Conservation (phyloP, 768 basidiomycete genomes). For the Phaeotremella skinneri region DNA sequence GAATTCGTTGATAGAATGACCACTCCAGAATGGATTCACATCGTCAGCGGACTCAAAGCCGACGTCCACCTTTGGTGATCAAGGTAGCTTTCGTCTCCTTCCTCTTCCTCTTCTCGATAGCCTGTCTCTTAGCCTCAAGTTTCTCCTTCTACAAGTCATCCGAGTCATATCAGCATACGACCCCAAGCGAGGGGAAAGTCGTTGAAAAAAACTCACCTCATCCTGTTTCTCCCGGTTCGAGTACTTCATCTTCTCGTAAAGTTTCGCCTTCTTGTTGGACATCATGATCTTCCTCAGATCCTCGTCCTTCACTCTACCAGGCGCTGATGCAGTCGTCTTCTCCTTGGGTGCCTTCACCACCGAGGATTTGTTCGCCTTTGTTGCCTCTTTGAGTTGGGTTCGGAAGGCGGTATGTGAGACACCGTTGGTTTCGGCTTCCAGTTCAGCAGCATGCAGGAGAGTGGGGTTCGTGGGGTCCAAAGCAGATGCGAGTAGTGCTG, state of each 20-base stretch:
- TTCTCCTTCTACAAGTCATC: slow-evolving; percentile 58
- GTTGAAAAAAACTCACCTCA: slow-evolving; percentile 63
- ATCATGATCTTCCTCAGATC: slow-evolving; percentile 98
- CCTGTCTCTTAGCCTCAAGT: slow-evolving; percentile 62
- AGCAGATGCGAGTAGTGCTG: slow-evolving; percentile 53
- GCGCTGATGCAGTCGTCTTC: slow-evolving; percentile 45
- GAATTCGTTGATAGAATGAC: too few relatives aligned
- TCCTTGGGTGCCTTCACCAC: slow-evolving; percentile 51
- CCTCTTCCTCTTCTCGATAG: slow-evolving; percentile 60
- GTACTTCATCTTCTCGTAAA: slow-evolving; percentile 91
- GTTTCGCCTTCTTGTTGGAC: slow-evolving; percentile 88
- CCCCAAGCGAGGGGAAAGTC: slow-evolving; percentile 17
- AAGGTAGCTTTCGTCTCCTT: slow-evolving; percentile 49
- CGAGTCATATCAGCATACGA: not conserved
- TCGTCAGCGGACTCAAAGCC: not conserved
- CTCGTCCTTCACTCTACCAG: slow-evolving; percentile 56
- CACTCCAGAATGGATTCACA: too few relatives aligned
- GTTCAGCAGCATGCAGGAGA: slow-evolving; percentile 77
- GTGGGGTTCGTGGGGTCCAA: slow-evolving; percentile 61
- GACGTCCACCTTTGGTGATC: not conserved
- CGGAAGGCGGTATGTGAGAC: slow-evolving; percentile 76
- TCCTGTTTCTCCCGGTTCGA: slow-evolving; percentile 70
- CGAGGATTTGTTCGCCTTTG: slow-evolving; percentile 29
- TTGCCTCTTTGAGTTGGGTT: slow-evolving; percentile 65
- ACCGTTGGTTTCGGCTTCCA: slow-evolving; percentile 86